phyloP scores from a whole-genome alignment of 2,329 filamentous ascomycete species.

The Fonsecaea pedrosoi region DNA sequence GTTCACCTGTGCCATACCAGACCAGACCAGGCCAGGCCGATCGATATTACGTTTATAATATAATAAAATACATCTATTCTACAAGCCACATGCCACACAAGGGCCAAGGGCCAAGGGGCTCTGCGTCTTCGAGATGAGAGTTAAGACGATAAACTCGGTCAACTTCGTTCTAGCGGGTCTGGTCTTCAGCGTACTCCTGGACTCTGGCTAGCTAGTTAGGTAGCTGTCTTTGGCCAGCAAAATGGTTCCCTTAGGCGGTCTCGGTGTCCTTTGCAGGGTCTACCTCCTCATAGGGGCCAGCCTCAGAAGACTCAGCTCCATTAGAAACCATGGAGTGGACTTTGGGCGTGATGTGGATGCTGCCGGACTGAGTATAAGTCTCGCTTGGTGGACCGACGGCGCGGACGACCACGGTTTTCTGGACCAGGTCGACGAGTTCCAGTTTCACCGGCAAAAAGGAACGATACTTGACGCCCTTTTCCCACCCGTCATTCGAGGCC shows the following conservation, averaged over 20 bases:
- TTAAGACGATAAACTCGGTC: too few relatives aligned
- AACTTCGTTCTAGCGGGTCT: too few relatives aligned
- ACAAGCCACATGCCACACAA: too few relatives aligned
- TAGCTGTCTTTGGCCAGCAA: too few relatives aligned
- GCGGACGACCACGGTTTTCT: constrained; percentile 8
- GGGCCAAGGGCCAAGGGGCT: too few relatives aligned
- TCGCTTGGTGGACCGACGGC: constrained; percentile 24
- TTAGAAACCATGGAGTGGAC: background rate
- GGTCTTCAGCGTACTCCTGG: too few relatives aligned
- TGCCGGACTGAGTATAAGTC: constrained; percentile 5
- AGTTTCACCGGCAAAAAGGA: constrained; percentile 16
- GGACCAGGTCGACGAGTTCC: constrained; percentile 20
- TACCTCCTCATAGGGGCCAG: background rate
- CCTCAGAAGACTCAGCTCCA: background rate
- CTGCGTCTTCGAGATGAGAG: too few relatives aligned
- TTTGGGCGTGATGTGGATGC: constrained; percentile 13
- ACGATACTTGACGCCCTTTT: constrained; percentile 7
- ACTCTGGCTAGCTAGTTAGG: too few relatives aligned
- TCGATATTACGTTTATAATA: too few relatives aligned
- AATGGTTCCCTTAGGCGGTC: background rate
- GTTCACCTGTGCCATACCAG: too few relatives aligned
- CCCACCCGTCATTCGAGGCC: constrained; percentile 19
- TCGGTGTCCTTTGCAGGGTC: background rate
- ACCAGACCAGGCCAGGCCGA: too few relatives aligned
- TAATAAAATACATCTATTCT: too few relatives aligned